These are phyloP conservation scores for Mucor lusitanicus DNA, from an alignment of 371 early-diverging fungal genomes.

Conservation along the genomic window DNA sequence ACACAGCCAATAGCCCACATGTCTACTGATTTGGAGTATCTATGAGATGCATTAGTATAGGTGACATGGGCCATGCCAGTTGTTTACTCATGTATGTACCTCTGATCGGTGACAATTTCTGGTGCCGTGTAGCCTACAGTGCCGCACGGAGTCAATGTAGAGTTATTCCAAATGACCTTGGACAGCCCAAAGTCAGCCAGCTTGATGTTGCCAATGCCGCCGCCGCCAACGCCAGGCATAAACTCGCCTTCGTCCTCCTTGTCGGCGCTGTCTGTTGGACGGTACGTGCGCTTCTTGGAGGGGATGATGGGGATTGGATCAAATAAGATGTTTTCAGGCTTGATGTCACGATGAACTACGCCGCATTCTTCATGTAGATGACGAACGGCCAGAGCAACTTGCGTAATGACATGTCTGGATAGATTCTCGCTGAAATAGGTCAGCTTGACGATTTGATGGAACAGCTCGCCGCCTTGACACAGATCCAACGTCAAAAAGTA, in stretches of 20 bases:
- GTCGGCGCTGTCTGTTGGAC: constrained; percentile 55
- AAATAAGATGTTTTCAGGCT: constrained; percentile 94
- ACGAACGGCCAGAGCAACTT: constrained; percentile 86
- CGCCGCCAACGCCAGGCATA: constrained; percentile 73
- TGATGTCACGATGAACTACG: constrained; percentile 95
- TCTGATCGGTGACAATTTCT: constrained; percentile 77
- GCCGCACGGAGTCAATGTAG: constrained; percentile 89
- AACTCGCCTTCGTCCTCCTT: constrained; percentile 70
- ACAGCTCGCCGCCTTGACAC: constrained; percentile 86
- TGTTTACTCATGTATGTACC: no score
- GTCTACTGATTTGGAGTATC: constrained; percentile 76
- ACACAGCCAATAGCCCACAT: constrained; percentile 96
- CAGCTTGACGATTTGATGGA: constrained; percentile 79
- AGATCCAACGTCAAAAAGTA: constrained; percentile 85
- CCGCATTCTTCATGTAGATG: constrained; percentile 89
- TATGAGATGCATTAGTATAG: not conserved
- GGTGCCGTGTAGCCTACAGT: constrained; percentile 94
- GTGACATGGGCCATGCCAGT: not conserved
- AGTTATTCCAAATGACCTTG: constrained; percentile 80
- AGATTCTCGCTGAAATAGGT: constrained; percentile 81
- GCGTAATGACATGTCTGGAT: constrained; percentile 81
- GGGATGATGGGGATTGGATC: constrained; percentile 72
- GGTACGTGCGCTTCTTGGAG: constrained; percentile 25
- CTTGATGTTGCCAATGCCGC: constrained; percentile 82
- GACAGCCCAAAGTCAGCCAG: constrained; percentile 88